A percentile compares a stretch with the other conserved stretches of the same genome.
Conservation (phyloP, 257 asterid species). For the Ilex asprella region DNA sequence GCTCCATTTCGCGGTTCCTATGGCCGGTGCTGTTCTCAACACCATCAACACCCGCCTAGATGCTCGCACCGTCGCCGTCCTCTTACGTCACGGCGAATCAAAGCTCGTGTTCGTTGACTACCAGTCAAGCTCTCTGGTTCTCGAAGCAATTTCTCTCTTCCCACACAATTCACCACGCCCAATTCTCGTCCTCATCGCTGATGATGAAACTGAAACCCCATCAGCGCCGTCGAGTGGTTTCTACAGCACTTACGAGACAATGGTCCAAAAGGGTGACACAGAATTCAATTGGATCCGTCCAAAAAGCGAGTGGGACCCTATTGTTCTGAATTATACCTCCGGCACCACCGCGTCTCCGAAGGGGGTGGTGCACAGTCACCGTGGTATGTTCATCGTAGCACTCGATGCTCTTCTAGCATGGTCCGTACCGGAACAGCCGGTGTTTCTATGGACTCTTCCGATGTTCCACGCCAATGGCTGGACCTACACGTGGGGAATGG, state of each 20-base stretch:
- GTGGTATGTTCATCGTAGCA: slow-evolving; percentile 41
- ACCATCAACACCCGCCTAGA: slow-evolving; percentile 64
- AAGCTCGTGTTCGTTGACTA: slow-evolving; percentile 54
- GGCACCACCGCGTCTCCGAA: slow-evolving; percentile 83
- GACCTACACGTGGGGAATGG: slow-evolving; percentile 87
- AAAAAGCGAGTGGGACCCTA: slow-evolving; percentile 44
- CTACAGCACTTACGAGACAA: slow-evolving; percentile 25
- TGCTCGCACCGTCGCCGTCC: slow-evolving; percentile 48
- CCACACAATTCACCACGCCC: slow-evolving; percentile 32
- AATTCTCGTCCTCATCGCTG: slow-evolving; percentile 33
- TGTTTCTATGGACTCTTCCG: slow-evolving; percentile 78
- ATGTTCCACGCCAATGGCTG: slow-evolving; percentile 93
- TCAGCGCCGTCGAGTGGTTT: too few relatives aligned
- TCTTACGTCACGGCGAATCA: slow-evolving; percentile 50
- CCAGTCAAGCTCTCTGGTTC: slow-evolving; percentile 32
- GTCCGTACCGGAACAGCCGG: slow-evolving; percentile 61
- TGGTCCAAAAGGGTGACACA: slow-evolving; percentile 40
- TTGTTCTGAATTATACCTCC: slow-evolving; percentile 64
- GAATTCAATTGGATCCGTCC: slow-evolving; percentile 61
- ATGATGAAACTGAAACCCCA: not conserved
- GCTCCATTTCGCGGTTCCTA: slow-evolving; percentile 69
- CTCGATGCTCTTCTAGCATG: slow-evolving; percentile 55
- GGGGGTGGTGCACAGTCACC: slow-evolving; percentile 74
- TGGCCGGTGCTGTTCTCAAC: slow-evolving; percentile 74
- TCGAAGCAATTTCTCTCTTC: slow-evolving; percentile 49